Evolutionary conservation across 164 flowering plant species (phyloP), one percentile per base, ranked within the genome.

Genomic region (Malania oleifera): DNA sequence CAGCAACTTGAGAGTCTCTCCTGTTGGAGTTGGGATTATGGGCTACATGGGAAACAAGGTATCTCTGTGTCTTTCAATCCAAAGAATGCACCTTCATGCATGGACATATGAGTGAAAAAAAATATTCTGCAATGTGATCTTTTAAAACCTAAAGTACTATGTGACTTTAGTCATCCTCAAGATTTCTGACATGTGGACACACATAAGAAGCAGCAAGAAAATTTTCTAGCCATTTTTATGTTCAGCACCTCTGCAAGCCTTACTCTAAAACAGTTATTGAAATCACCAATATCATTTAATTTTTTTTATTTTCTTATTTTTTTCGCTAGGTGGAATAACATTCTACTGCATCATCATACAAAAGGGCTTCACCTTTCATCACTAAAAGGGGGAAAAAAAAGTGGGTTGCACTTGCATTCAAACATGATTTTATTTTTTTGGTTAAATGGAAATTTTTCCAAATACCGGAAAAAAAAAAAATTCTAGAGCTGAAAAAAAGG

Each of bases 21-120:
- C 91, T 26, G 97, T 93, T 65, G 99, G 99, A 56, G 81, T 91
- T 68, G 99, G 99, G 14, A 75, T 90, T 15, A 88, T 93, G 99
- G 99, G 99, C 47, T 93, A 90, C 81, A 86, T 93, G 95, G 99
- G 99, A 65, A 93, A 93, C 77, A 93, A 93, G 92, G 98, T 93
- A 78, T 5, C 15, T 34, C 29, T 12, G 41, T 39, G 55, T 51
- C 26, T 28, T 54, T 38, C 43, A 52, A n/a, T 61, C 27, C 18
- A 23, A 35, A 24, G 48, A 24, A 24, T 52, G 44, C 24, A 20
- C 14, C 28, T 34, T 7, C 38, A 34, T 34, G 11, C 11, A n/a
- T n/a, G n/a, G n/a, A n/a, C n/a, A n/a, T n/a, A n/a, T n/a, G n/a
- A n/a, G n/a, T n/a, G n/a, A 34, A 34, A 34, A 34, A 34, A 12